Percentiles rank a stretch among this genome's conserved stretches.
These are phyloP conservation scores for Grifola frondosa DNA, from an alignment of 1,284 basidiomycete species.

Conservation along the genomic window DNA sequence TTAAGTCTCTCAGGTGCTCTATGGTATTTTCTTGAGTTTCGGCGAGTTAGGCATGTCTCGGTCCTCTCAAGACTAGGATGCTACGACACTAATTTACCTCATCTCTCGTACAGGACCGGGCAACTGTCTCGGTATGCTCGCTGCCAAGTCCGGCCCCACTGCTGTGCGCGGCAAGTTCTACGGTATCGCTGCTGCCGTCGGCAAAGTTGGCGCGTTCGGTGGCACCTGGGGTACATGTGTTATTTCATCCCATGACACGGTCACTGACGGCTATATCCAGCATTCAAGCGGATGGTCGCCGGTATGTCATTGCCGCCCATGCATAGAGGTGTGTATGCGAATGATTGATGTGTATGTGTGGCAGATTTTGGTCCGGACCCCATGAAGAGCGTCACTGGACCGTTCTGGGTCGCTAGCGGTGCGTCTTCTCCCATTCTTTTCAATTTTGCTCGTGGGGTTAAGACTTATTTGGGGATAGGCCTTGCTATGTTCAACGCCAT, in stretches of 20 bases:
- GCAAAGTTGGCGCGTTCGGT: conserved; percentile 88
- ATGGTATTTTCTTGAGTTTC: conserved; percentile 87
- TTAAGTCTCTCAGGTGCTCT: conserved; percentile 48
- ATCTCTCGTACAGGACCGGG: conserved; percentile 54
- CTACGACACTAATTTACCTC: conserved; percentile 7
- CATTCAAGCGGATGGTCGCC: conserved; percentile 46
- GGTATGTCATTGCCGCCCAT: conserved; percentile 2
- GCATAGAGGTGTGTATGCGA: not conserved
- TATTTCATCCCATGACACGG: not conserved
- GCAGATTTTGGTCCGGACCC: too few relatives aligned
- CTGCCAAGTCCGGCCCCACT: conserved; percentile 81
- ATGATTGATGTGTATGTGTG: too few relatives aligned
- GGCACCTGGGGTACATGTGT: conserved; percentile 69
- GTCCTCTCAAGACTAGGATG: not conserved
- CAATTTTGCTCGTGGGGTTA: too few relatives aligned
- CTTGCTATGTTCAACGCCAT: conserved; percentile 80
- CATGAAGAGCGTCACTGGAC: conserved; percentile 67
- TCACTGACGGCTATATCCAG: conserved; percentile 30
- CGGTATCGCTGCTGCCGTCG: conserved; percentile 82
- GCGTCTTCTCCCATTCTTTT: conserved; percentile 12
- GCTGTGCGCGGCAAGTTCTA: conserved; percentile 87
- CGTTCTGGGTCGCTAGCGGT: conserved; percentile 80
- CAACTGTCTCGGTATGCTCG: conserved; percentile 79
- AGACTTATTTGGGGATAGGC: conserved; percentile 29
- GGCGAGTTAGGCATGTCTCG: conserved; percentile 65